These are phyloP conservation scores for Malassezia equina DNA, from an alignment of 1,284 basidiomycete genomes.

Conservation along the genomic window DNA sequence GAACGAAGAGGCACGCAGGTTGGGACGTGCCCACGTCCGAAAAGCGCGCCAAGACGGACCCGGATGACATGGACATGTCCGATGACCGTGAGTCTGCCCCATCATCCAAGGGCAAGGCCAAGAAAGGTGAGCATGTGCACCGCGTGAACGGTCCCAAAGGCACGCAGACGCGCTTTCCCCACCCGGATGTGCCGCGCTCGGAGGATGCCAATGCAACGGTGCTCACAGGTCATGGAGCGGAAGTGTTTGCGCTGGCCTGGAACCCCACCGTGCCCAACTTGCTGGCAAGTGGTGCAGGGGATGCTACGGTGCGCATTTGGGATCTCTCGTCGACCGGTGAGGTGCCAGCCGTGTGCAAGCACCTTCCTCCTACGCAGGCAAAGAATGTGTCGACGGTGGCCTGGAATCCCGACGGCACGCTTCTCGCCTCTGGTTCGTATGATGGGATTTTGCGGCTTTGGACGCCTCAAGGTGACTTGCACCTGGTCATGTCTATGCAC, in stretches of 20 bases:
- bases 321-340: constrained; percentile 28
- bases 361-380: constrained; percentile 42
- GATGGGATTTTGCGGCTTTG: constrained; percentile 47
- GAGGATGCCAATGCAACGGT: constrained; percentile 19
- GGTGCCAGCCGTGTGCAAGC: constrained; percentile 42
- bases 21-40: background rate
- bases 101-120: background rate
- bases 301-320: constrained; percentile 48
- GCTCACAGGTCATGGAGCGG: constrained; percentile 37
- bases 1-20: background rate
- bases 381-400: constrained; percentile 45
- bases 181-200: background rate
- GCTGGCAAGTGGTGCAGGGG: constrained; percentile 44
- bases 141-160: background rate
- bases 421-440: constrained; percentile 45
- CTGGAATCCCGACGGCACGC: constrained; percentile 48
- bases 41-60: constrained; percentile 1
- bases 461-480: constrained; percentile 47
- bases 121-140: background rate
- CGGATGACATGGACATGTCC: background rate
- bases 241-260: constrained; percentile 46
- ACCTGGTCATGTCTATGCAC: constrained; percentile 48
- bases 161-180: background rate
- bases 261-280: constrained; percentile 45
- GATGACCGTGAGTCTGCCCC: background rate